phyloP scores from a whole-genome alignment of 345 rosid species.

The Eucalyptus sp. region DNA sequence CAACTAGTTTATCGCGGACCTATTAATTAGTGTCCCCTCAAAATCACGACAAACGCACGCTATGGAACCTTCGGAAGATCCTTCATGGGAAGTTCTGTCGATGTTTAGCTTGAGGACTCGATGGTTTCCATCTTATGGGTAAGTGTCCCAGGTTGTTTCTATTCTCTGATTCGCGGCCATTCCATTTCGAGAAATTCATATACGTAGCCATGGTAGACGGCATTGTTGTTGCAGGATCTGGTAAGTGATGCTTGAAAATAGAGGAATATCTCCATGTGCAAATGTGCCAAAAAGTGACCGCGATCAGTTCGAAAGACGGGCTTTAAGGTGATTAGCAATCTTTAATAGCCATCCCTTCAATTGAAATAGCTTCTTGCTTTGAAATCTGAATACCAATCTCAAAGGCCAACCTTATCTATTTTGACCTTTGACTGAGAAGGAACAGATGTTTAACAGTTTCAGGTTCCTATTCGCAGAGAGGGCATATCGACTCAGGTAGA shows the following conservation, averaged over 20 bases:
- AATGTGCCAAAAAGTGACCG: background rate
- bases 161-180: no score
- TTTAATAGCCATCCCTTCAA: background rate
- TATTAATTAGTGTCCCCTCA: background rate
- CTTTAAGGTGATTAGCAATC: background rate
- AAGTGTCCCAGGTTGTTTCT: background rate
- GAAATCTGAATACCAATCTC: background rate
- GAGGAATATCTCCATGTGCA: no score
- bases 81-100: background rate
- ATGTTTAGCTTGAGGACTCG: background rate
- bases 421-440: background rate
- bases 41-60: background rate
- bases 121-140: background rate
- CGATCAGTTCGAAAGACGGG: background rate
- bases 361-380: background rate
- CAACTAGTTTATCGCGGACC: background rate
- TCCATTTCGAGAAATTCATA: no score
- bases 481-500: background rate
- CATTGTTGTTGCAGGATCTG: no score
- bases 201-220: no score
- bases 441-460: background rate
- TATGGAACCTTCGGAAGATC: background rate
- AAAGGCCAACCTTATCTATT: background rate
- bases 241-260: no score
- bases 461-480: background rate